Conservation (phyloP, 139 green algal genomes). For the Micractinium sp. region DNA sequence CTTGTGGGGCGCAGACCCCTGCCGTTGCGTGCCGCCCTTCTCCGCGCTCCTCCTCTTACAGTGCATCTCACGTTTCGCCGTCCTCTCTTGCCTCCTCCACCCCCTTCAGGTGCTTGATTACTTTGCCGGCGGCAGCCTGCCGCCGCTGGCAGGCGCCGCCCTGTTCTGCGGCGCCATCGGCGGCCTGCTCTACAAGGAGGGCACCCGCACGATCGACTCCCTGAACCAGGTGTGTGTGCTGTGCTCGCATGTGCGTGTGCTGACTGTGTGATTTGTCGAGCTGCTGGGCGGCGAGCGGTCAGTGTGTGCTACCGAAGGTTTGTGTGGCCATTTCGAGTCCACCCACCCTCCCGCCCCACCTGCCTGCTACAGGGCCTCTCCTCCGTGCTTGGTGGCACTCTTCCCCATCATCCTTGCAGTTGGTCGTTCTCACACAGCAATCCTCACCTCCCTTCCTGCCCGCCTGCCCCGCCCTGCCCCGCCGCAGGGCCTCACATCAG, state of each 20-base stretch:
- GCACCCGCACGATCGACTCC: constrained; percentile 34
- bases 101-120: neutral
- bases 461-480: neutral
- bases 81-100: too few species aligned
- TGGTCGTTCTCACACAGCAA: neutral
- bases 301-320: neutral
- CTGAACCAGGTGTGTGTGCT: constrained; percentile 32
- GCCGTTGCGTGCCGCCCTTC: too few species aligned
- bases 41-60: too few species aligned
- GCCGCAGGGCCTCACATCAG: constrained; percentile 45
- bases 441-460: neutral
- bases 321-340: too few species aligned
- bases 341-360: neutral
- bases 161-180: constrained; percentile 29
- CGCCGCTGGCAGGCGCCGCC: neutral
- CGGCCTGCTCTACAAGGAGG: constrained; percentile 48
- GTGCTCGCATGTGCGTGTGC: neutral
- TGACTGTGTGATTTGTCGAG: neutral
- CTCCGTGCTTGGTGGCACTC: too few species aligned
- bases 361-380: neutral
- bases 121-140: constrained; percentile 22
- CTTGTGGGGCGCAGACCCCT: neutral
- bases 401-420: too few species aligned
- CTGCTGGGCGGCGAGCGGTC: too few species aligned
- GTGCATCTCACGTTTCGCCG: too few species aligned